These are phyloP conservation scores for Penicillium sp. DNA, from an alignment of 2,329 filamentous ascomycete species.

Conservation along the genomic window DNA sequence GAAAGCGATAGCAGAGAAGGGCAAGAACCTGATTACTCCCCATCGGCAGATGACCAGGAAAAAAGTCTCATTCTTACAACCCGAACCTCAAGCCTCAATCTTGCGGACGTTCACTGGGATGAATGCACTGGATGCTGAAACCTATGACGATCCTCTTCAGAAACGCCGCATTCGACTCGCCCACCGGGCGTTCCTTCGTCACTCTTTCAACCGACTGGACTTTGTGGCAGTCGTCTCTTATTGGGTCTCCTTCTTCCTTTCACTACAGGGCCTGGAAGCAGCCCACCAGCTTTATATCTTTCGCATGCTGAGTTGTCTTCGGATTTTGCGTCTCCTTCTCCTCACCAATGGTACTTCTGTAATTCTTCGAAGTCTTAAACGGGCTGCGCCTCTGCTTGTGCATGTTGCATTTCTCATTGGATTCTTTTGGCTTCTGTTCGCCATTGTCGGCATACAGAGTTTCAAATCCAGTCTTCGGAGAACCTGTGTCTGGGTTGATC, in stretches of 20 bases:
- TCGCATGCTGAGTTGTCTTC: conserved; percentile 92
- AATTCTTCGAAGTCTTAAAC: conserved; percentile 91
- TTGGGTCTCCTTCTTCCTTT: conserved; percentile 84
- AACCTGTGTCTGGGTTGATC: conserved; percentile 76
- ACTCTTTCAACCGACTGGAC: conserved; percentile 94
- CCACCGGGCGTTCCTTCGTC: conserved; percentile 85
- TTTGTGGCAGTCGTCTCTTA: conserved; percentile 93
- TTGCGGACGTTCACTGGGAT: conserved; percentile 74
- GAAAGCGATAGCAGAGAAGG: conserved; percentile 73
- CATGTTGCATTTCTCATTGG: conserved; percentile 92
- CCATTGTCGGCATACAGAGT: conserved; percentile 93
- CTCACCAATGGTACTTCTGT: conserved; percentile 93
- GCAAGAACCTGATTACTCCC: conserved; percentile 76
- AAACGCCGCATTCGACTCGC: conserved; percentile 84
- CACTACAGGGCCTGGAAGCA: conserved; percentile 68
- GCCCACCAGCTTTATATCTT: conserved; percentile 80
- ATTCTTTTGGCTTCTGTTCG: conserved; percentile 98
- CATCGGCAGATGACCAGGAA: conserved; percentile 69
- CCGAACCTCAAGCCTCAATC: conserved; percentile 55
- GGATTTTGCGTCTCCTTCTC: conserved; percentile 85
- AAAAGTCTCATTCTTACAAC: conserved; percentile 47
- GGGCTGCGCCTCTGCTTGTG: conserved; percentile 85
- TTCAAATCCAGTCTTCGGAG: conserved; percentile 83
- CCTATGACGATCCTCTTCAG: conserved; percentile 65
- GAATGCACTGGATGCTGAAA: conserved; percentile 60